These are phyloP conservation scores for Cryptomeria japonica DNA, from an alignment of 75 land plant genomes.

Conservation along the genomic window DNA sequence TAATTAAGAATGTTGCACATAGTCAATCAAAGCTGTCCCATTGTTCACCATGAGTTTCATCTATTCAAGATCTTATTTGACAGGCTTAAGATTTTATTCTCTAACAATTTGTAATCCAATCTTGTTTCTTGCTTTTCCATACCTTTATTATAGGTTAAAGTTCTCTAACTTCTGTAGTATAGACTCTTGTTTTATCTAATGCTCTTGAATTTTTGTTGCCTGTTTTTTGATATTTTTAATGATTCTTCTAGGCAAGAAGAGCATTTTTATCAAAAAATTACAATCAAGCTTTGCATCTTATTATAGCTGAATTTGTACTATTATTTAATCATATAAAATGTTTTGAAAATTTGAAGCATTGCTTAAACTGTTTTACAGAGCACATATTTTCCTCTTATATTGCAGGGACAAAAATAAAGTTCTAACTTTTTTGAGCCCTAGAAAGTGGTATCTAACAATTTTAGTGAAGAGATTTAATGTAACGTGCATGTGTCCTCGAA, in stretches of 20 bases:
- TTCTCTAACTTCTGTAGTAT: neutral
- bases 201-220: neutral
- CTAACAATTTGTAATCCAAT: neutral
- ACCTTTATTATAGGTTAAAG: neutral
- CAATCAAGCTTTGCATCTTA: neutral
- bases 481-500: neutral
- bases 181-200: neutral
- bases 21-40: neutral
- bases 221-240: too few relatives aligned
- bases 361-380: neutral
- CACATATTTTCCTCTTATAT: neutral
- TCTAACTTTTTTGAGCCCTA: neutral
- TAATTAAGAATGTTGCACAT: neutral
- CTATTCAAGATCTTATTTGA: neutral
- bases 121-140: neutral
- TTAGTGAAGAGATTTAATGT: neutral
- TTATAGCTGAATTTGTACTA: neutral
- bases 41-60: neutral
- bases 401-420: neutral
- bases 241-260: too few relatives aligned
- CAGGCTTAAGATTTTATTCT: neutral
- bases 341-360: too few relatives aligned
- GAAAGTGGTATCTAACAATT: neutral
- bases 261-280: too few relatives aligned
- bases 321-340: too few relatives aligned